Percentiles rank a stretch among this genome's conserved stretches.
Evolutionary conservation across 1,284 basidiomycete genomes (phyloP).

Genomic region (Meira miltonrushii): DNA sequence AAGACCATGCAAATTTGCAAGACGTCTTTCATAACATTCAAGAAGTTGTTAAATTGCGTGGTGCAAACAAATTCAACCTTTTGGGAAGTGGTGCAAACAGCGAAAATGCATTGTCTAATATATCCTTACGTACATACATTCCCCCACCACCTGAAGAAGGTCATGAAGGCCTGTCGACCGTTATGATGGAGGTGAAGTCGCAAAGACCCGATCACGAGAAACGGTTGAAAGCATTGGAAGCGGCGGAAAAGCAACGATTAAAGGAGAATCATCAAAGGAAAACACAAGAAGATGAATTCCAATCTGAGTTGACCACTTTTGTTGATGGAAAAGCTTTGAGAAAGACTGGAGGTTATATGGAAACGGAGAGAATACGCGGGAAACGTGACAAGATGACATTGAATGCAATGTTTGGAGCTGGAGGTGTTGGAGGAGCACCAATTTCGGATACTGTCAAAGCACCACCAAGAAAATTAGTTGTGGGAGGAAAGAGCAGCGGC

Average conservation of each 20-base stretch:
- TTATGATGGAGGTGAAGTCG: slow-evolving; percentile 50
- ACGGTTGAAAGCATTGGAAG: slow-evolving; percentile 46
- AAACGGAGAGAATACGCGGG: slow-evolving; percentile 45
- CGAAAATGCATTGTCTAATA: slow-evolving; percentile 7
- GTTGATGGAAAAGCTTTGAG: slow-evolving; percentile 47
- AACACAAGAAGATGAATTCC: slow-evolving; percentile 43
- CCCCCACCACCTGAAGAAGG: slow-evolving; percentile 48
- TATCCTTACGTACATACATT: slow-evolving; percentile 24
- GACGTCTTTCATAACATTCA: slow-evolving; percentile 51
- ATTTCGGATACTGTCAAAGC: neutral
- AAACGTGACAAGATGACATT: slow-evolving; percentile 46
- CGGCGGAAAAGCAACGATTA: slow-evolving; percentile 43
- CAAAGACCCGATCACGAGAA: slow-evolving; percentile 50
- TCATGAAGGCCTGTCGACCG: slow-evolving; percentile 46
- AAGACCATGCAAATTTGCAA: slow-evolving; percentile 41
- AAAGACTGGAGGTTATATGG: slow-evolving; percentile 46
- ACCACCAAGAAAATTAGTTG: neutral
- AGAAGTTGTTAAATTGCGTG: slow-evolving; percentile 48
- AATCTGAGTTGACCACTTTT: slow-evolving; percentile 47
- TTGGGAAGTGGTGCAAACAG: slow-evolving; percentile 17
- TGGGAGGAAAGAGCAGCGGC: neutral
- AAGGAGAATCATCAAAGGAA: slow-evolving; percentile 27
- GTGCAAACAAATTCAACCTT: slow-evolving; percentile 17
- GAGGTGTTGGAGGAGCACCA: slow-evolving; percentile 13
- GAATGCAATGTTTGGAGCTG: slow-evolving; percentile 44